Evolutionary conservation across 1,284 basidiomycete species (phyloP).

Genomic region (Inonotus hispidus): DNA sequence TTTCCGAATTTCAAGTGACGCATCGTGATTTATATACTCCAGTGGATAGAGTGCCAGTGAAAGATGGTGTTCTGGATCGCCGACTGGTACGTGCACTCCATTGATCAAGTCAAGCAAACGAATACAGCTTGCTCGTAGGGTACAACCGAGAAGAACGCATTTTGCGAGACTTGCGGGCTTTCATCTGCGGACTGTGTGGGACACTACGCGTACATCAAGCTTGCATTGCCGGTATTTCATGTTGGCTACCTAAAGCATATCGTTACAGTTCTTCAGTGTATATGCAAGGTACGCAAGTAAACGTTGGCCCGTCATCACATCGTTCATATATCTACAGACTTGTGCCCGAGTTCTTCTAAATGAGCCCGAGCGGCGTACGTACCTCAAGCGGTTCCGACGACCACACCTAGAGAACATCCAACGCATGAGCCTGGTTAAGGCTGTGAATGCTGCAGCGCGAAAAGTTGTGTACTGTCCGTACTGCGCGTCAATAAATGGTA

Average conservation of each 20-base stretch:
- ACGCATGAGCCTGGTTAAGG: conserved; percentile 80
- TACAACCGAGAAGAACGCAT: conserved; percentile 89
- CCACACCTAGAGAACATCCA: conserved; percentile 93
- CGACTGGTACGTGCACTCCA: conserved; percentile 59
- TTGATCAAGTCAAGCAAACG: conserved; percentile 9
- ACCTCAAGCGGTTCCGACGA: conserved; percentile 85
- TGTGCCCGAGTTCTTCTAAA: conserved; percentile 94
- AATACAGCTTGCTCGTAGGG: conserved; percentile 50
- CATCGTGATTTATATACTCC: conserved; percentile 86
- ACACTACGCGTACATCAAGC: conserved; percentile 96
- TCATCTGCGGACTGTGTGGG: conserved; percentile 94
- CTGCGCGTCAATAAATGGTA: conserved; percentile 90
- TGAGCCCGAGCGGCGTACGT: conserved; percentile 80
- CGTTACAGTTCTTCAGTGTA: conserved; percentile 89
- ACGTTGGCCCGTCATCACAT: neutral
- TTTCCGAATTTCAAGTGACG: conserved; percentile 93
- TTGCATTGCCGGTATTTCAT: conserved; percentile 95
- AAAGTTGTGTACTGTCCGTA: conserved; percentile 93
- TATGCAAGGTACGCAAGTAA: conserved; percentile 77
- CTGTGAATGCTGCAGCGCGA: conserved; percentile 85
- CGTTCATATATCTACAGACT: conserved; percentile 47
- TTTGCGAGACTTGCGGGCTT: conserved; percentile 94
- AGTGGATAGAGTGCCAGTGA: conserved; percentile 77
- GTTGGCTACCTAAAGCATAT: conserved; percentile 98
- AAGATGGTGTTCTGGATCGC: conserved; percentile 86